Conservation (phyloP, 2,329 filamentous ascomycete genomes). For the Fusarium humuli region DNA sequence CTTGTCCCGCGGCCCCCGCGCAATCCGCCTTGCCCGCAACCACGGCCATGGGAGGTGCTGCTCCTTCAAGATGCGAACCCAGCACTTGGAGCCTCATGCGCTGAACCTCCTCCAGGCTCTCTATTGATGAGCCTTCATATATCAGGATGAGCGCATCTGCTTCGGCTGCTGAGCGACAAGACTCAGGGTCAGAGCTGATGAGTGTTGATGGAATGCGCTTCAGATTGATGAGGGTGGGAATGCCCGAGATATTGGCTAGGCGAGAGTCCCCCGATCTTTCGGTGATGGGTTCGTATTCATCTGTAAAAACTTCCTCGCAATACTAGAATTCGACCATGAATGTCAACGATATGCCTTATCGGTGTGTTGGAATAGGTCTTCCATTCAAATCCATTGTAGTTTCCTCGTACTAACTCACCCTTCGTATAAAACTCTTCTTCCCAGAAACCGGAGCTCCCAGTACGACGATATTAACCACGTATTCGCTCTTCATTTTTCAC, state of each 20-base stretch:
- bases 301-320: slow-evolving; percentile 32
- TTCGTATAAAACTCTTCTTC: slow-evolving; percentile 38
- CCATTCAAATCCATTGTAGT: not conserved
- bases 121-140: slow-evolving; percentile 24
- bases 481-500: slow-evolving; percentile 14
- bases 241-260: slow-evolving; percentile 21
- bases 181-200: slow-evolving; percentile 14
- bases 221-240: slow-evolving; percentile 26
- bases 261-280: slow-evolving; percentile 30
- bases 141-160: slow-evolving; percentile 36
- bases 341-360: not conserved
- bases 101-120: slow-evolving; percentile 27
- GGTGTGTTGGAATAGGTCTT: not conserved
- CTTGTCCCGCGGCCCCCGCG: slow-evolving; percentile 21
- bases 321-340: slow-evolving; percentile 11
- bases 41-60: slow-evolving; percentile 21
- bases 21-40: slow-evolving; percentile 34
- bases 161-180: slow-evolving; percentile 13
- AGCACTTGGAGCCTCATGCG: slow-evolving; percentile 22
- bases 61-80: slow-evolving; percentile 12
- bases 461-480: slow-evolving; percentile 34
- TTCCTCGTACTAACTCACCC: slow-evolving; percentile 23
- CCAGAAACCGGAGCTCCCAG: slow-evolving; percentile 30
- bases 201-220: slow-evolving; percentile 35
- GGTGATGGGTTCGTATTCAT: slow-evolving; percentile 34